Evolutionary conservation across 1,139 yeast species (phyloP), one percentile per base, ranked within the genome.

Genomic region (Kurtzmaniella quercitrusa): DNA sequence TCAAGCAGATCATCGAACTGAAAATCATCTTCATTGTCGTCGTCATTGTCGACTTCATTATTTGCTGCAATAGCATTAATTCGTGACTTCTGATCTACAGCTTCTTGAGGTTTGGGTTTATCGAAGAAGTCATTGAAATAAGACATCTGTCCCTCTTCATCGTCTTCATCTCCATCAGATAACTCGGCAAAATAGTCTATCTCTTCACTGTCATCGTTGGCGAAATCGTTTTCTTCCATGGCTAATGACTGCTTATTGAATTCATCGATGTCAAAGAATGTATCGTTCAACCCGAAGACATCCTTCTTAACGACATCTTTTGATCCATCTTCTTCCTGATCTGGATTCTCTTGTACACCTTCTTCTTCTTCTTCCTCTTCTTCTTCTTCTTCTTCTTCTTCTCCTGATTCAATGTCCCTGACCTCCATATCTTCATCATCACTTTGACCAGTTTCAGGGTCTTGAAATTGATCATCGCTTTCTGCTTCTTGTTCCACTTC

Each of bases 231-330:
- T 34, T 76, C 66, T 57, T 89, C 96, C 56, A 84, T 75, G 2
- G 81, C 88, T 40, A 87, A 62, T 6, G 89, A 81, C 60, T 90
- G 95, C 57, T 79, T 82, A 62, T 90, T 87, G 67, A 87, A 91
- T 40, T 85, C 86, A 51, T 89, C 95, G 36, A 93, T 79, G 48
- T 89, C 82, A 60, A 93, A 93, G 53, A 91, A 85, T 9, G 81
- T 88, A 57, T 89, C 96, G 57, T 91, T 87, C 39, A 90, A 72
- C 2, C 91, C 95, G 55, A 75, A 78, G 2, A 66, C 76, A 53
- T 81, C 85, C 47, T 76, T 72, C 25, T 51, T 51, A 15, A 46
- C 47, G 37, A 41, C 59, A 17, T 48, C 57, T 21, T 21, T 21
- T 8, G 23, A n/a, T 50, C 58, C 17, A 54, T 59, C 11, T 51